Conservation (phyloP, 2,329 filamentous ascomycete genomes). For the Incumbomyces delicatus region DNA sequence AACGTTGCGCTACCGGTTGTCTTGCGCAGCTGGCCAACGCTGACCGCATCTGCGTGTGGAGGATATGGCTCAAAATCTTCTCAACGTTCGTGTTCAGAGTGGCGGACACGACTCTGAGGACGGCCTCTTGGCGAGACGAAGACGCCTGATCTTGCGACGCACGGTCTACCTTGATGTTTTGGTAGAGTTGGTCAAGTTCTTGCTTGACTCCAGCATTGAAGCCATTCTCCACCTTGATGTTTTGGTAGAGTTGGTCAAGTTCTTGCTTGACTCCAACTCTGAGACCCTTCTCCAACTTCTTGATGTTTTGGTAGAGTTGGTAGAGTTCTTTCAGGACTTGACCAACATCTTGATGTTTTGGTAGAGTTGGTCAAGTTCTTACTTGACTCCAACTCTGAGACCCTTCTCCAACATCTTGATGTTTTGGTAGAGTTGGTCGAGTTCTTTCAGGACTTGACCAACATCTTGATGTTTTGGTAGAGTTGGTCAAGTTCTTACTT, state of each 20-base stretch:
- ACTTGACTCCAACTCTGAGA: constrained; percentile 37
- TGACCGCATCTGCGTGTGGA: constrained; percentile 66
- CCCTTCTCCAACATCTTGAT: constrained; percentile 45
- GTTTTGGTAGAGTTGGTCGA: constrained; percentile 51
- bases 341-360: constrained; percentile 58
- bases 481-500: constrained; percentile 46
- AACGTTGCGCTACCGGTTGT: no score
- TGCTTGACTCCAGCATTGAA: constrained; percentile 57
- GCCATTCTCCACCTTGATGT: no score
- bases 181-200: constrained; percentile 48
- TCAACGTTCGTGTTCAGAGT: constrained; percentile 63
- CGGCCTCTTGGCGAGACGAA: constrained; percentile 57
- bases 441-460: no score
- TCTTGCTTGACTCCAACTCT: constrained; percentile 44
- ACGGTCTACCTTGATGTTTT: constrained; percentile 56
- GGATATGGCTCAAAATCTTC: constrained; percentile 65
- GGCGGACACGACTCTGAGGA: constrained; percentile 57
- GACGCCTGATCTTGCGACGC: constrained; percentile 53
- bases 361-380: constrained; percentile 48
- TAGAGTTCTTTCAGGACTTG: no score
- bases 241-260: constrained; percentile 47
- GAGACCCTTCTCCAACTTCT: constrained; percentile 39
- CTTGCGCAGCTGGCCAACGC: no score
- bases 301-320: no score
- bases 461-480: constrained; percentile 56